Evolutionary conservation across 108 stramenopile genomes (phyloP), one percentile per base, ranked within the genome.

Genomic region (Fragilaria crotonensis): DNA sequence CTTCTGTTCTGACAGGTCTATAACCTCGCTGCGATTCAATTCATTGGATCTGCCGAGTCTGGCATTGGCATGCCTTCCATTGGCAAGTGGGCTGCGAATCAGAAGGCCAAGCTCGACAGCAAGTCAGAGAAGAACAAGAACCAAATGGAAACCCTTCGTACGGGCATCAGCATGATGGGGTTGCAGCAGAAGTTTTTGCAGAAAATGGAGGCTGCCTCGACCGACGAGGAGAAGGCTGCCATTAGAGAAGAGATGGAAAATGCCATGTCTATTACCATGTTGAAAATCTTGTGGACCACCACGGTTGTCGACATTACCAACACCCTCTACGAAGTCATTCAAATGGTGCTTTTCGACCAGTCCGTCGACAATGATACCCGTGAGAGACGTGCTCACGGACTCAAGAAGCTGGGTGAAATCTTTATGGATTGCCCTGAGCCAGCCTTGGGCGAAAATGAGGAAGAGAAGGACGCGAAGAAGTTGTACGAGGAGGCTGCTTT

Each of bases 401-500:
- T 89, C 23, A 70, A 71, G 59, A 46, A 63, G 23, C 44, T 89
- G 23, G 87, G 84, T 31, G 67, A 73, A 21, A 80, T 79, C 30
- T 84, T 86, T 57, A 78, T 78, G 63, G 71, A 58, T 44, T 73
- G 60, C 29, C 71, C 70, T 22, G 52, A 74, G 50, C 71, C 79
- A 19, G 57, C 54, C 11, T 19, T 19, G 22, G 26, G 45, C 1
- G 77, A 69, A 11, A 59, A 45, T 25, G 70, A 57, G 30, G 65
- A 68, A 29, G 45, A 79, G 36, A 71, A 68, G 25, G 75, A 80
- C 65, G 79, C 77, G 9, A 63, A 65, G 30, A 56, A 62, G 30
- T 19, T 89, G 48, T 89, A 83, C 57, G 81, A 90, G 52, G 85
- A 90, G 49, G 85, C 89, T 30, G 81, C 85, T 0, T 71, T 90